A percentile compares a stretch with the other conserved stretches of the same genome.
phyloP scores from a whole-genome alignment of 1,284 basidiomycete genomes.

The Heterobasidion irregulare region DNA sequence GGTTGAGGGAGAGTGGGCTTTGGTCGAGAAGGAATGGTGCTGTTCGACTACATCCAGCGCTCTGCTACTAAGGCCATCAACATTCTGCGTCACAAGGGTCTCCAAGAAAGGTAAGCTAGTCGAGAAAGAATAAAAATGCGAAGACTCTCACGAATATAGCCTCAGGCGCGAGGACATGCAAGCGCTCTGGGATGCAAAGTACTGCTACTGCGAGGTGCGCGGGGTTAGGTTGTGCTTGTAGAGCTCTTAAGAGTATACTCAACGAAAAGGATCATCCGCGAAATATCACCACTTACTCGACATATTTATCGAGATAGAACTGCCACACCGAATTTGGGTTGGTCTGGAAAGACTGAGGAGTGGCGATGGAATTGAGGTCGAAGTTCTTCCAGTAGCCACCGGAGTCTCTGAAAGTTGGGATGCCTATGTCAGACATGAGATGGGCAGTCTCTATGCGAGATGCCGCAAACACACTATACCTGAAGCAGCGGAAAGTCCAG shows the following conservation, averaged over 20 bases:
- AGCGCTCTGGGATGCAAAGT: slow-evolving; percentile 14
- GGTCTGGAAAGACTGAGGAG: slow-evolving; percentile 28
- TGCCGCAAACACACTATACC: not conserved
- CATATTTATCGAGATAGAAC: slow-evolving; percentile 30
- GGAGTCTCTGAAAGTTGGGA: slow-evolving; percentile 26
- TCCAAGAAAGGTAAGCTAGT: too few species aligned
- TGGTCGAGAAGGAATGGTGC: too few species aligned
- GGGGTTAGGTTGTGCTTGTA: slow-evolving; percentile 23
- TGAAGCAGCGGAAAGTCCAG: not conserved
- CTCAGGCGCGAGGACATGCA: slow-evolving; percentile 14
- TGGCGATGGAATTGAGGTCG: slow-evolving; percentile 27
- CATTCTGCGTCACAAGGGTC: too few species aligned
- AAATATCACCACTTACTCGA: slow-evolving; percentile 2
- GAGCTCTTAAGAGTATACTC: slow-evolving; percentile 12
- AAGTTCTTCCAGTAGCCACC: slow-evolving; percentile 28
- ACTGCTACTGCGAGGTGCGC: slow-evolving; percentile 25
- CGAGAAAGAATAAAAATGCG: slow-evolving; percentile 24
- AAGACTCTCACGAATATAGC: slow-evolving; percentile 15
- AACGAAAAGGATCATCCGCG: not conserved
- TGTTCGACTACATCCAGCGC: too few species aligned
- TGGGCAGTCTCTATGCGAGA: not conserved
- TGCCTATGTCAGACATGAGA: slow-evolving; percentile 12
- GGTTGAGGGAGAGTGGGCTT: too few species aligned
- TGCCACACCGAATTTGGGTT: slow-evolving; percentile 33
- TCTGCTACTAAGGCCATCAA: too few species aligned